Evolutionary conservation across 306 rosid genomes (phyloP).

Genomic region (Carpinus fangiana): DNA sequence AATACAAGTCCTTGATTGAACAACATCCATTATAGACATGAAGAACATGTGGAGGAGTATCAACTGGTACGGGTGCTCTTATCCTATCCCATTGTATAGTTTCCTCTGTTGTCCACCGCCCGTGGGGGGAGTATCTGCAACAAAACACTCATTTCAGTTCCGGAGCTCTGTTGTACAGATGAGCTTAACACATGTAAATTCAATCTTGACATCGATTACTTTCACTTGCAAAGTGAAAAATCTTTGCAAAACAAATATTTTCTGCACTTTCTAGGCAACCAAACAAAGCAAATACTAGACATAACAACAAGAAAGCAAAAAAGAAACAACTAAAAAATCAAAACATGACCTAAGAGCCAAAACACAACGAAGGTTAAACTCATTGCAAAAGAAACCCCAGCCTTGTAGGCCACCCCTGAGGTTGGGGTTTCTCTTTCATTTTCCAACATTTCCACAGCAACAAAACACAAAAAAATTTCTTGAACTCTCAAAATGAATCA

Average conservation of each 20-base stretch:
- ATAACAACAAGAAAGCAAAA: too few relatives aligned
- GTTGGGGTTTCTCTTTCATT: not conserved
- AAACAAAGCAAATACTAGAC: too few relatives aligned
- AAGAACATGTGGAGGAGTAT: slow-evolving; percentile 60
- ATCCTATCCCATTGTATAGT: slow-evolving; percentile 75
- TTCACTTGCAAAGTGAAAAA: not conserved
- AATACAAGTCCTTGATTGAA: too few relatives aligned
- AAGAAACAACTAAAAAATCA: too few relatives aligned
- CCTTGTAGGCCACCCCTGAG: too few relatives aligned
- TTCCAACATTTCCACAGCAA: not conserved
- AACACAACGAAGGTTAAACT: too few relatives aligned
- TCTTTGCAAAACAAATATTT: not conserved
- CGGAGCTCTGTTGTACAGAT: not conserved
- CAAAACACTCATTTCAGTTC: slow-evolving; percentile 15
- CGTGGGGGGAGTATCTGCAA: slow-evolving; percentile 77
- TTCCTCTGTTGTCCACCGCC: slow-evolving; percentile 77
- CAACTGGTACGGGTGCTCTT: slow-evolving; percentile 72
- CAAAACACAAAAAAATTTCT: not conserved
- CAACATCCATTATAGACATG: too few relatives aligned
- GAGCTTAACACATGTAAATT: slow-evolving; percentile 11
- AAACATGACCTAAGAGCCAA: too few relatives aligned
- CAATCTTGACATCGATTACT: not conserved
- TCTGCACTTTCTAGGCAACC: too few relatives aligned
- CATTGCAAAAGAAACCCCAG: too few relatives aligned
- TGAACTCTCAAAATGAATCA: not conserved